A percentile compares a stretch with the other conserved stretches of the same genome.
These are phyloP conservation scores for Phyllosticta capitalensis DNA, from an alignment of 2,329 filamentous ascomycete genomes.

Conservation along the genomic window DNA sequence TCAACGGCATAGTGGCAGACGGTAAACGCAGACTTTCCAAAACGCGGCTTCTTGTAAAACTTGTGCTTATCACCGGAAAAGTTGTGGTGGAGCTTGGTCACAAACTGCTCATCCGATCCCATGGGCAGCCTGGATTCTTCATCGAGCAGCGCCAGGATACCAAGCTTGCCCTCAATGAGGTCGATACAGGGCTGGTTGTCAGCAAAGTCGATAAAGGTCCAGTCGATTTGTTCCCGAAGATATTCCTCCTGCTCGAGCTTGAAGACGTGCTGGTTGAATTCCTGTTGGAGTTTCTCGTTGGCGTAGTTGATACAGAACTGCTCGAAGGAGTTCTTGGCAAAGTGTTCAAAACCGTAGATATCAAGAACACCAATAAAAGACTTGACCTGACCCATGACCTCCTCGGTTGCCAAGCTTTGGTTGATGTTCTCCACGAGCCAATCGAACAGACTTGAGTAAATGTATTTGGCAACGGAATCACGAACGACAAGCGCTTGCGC, in stretches of 20 bases:
- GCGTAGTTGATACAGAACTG: slow-evolving; percentile 99
- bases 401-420: slow-evolving; percentile 75
- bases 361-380: slow-evolving; percentile 97
- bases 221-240: slow-evolving; percentile 90
- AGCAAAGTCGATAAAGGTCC: slow-evolving; percentile 99
- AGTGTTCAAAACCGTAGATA: slow-evolving; percentile 99
- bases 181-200: slow-evolving; percentile 99
- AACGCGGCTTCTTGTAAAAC: slow-evolving; percentile 97
- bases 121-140: slow-evolving; percentile 95
- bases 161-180: slow-evolving; percentile 92
- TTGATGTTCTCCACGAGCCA: slow-evolving; percentile 99
- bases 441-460: slow-evolving; percentile 96
- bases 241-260: slow-evolving; percentile 99
- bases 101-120: slow-evolving; percentile 95
- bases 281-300: slow-evolving; percentile 97
- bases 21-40: slow-evolving; percentile 94
- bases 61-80: slow-evolving; percentile 84
- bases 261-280: slow-evolving; percentile 99
- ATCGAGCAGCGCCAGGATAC: slow-evolving; percentile 82
- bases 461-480: slow-evolving; percentile 96
- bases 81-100: slow-evolving; percentile 91
- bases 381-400: slow-evolving; percentile 69
- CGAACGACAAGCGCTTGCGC: slow-evolving; percentile 90
- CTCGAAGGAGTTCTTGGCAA: slow-evolving; percentile 98
- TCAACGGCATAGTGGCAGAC: slow-evolving; percentile 98